Conservation (phyloP, 176 grass and related monocot species). For the Thinopyrum elongatum region DNA sequence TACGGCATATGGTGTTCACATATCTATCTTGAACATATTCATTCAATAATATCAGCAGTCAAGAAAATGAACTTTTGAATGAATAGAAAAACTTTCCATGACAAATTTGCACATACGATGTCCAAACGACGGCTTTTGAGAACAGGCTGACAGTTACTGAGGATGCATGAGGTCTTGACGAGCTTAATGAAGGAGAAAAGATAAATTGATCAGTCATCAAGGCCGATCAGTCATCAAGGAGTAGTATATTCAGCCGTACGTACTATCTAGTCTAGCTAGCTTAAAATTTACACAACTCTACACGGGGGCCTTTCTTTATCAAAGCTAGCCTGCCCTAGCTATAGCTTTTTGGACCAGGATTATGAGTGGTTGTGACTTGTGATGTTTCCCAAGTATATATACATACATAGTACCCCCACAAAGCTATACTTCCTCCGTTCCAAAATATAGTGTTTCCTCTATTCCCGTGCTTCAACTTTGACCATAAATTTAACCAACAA, state of each 20-base stretch:
- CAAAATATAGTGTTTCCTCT: no score
- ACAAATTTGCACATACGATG: neutral
- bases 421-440: no score
- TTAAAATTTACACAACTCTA: conserved; percentile 10
- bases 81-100: neutral
- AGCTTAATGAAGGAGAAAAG: neutral
- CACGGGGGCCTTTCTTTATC: neutral
- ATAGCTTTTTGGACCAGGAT: conserved; percentile 9
- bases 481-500: no score
- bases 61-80: neutral
- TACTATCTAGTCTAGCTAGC: neutral
- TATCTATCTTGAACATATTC: neutral
- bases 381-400: conserved; percentile 2
- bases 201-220: neutral
- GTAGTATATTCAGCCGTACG: neutral
- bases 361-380: neutral
- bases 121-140: neutral
- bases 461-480: no score
- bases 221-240: neutral
- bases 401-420: neutral
- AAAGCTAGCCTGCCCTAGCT: neutral
- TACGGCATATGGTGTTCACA: neutral
- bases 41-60: neutral
- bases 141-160: neutral
- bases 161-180: neutral